A percentile compares a stretch with the other conserved stretches of the same genome.
Conservation (phyloP, 2,329 filamentous ascomycete genomes). For the Lecanosticta acicola region DNA sequence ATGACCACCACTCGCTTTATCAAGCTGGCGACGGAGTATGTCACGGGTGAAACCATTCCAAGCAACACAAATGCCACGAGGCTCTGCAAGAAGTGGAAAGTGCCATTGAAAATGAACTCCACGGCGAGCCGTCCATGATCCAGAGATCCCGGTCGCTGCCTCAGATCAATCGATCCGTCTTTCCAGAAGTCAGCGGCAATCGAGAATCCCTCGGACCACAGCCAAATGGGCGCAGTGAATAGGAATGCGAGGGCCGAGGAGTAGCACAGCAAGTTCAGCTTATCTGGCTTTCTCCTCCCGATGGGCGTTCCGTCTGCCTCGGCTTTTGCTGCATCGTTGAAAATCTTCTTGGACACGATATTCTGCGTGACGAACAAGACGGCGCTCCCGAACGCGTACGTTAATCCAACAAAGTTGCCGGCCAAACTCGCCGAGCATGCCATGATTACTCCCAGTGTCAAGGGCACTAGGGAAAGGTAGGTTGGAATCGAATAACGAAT, state of each 20-base stretch:
- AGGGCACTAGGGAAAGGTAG: conserved; percentile 68
- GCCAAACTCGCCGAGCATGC: conserved; percentile 91
- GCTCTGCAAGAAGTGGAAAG: conserved; percentile 94
- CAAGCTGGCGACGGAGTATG: conserved; percentile 90
- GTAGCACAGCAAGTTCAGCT: conserved; percentile 93
- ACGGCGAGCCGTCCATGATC: conserved; percentile 58
- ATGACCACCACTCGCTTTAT: conserved; percentile 98
- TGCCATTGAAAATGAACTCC: conserved; percentile 96
- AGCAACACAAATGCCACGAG: conserved; percentile 90
- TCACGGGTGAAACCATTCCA: conserved; percentile 91
- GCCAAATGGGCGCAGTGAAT: conserved; percentile 84
- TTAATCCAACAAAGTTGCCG: conserved; percentile 82
- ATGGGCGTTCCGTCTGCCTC: conserved; percentile 65
- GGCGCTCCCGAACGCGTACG: conserved; percentile 83
- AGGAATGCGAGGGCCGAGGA: conserved; percentile 91
- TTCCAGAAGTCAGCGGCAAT: conserved; percentile 72
- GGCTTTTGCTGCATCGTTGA: conserved; percentile 84
- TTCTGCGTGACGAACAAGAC: conserved; percentile 97
- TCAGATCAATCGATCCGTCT: conserved; percentile 72
- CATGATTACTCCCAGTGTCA: conserved; percentile 91
- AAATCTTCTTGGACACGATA: conserved; percentile 95
- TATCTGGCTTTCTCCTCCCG: conserved; percentile 77
- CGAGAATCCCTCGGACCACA: conserved; percentile 78
- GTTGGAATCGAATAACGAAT: conserved; percentile 83
- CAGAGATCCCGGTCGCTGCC: conserved; percentile 68